A percentile compares a stretch with the other conserved stretches of the same genome.
Evolutionary conservation across 2,329 filamentous ascomycete genomes (phyloP).

Genomic region (Cryoendolithus antarcticus): DNA sequence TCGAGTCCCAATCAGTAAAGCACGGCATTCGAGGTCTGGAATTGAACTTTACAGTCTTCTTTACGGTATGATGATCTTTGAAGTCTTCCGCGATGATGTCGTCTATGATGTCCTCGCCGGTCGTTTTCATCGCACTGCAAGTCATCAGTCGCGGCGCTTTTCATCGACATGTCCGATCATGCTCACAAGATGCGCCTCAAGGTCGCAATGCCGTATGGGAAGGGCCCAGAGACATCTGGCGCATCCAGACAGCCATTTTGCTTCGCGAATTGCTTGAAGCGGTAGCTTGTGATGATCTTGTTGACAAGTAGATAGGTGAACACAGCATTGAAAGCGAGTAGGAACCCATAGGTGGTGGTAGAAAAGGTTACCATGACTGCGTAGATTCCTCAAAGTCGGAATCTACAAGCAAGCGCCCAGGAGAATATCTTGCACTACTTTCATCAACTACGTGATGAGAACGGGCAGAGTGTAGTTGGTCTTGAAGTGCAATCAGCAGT

Average conservation of each 20-base stretch:
- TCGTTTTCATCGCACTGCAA: not conserved
- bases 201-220: slow-evolving; percentile 1
- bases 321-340: not conserved
- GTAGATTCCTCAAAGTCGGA: no score
- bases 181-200: slow-evolving; percentile 1
- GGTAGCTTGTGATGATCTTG: not conserved
- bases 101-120: slow-evolving; percentile 12
- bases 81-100: slow-evolving; percentile 9
- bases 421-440: no score
- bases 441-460: no score
- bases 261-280: slow-evolving; percentile 7
- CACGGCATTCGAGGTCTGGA: slow-evolving; percentile 33
- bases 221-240: slow-evolving; percentile 1
- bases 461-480: no score
- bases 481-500: no score
- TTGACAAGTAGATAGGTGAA: slow-evolving; percentile 3
- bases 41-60: slow-evolving; percentile 3
- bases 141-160: not conserved
- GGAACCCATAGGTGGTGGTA: not conserved
- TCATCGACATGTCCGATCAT: not conserved
- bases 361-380: no score
- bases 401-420: no score
- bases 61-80: slow-evolving; percentile 1
- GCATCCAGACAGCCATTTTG: slow-evolving; percentile 7
- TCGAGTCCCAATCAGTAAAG: not conserved